These are phyloP conservation scores for Aspergillus tubingensis DNA, from an alignment of 2,329 filamentous ascomycete species.

Conservation along the genomic window DNA sequence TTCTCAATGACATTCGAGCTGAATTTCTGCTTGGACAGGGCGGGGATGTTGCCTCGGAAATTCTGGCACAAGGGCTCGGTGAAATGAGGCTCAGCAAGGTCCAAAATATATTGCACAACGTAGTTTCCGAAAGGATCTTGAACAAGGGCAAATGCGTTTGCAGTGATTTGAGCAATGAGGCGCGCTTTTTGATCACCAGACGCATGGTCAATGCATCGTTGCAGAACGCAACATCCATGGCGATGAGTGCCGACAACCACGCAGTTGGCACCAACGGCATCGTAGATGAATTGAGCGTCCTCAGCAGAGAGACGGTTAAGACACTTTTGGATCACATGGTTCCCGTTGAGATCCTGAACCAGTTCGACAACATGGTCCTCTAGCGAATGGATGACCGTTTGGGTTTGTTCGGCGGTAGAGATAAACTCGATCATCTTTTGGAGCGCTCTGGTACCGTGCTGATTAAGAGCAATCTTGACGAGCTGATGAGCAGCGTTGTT, in stretches of 20 bases:
- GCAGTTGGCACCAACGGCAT: conserved; percentile 84
- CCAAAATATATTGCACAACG: conserved; percentile 97
- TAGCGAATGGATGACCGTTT: conserved; percentile 83
- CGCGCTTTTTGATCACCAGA: conserved; percentile 84
- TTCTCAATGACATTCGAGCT: conserved; percentile 99
- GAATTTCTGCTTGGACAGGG: conserved; percentile 93
- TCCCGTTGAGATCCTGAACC: conserved; percentile 96
- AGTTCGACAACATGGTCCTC: conserved; percentile 84
- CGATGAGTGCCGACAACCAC: conserved; percentile 93
- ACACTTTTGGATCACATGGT: conserved; percentile 99
- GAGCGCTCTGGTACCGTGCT: conserved; percentile 91
- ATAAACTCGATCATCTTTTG: conserved; percentile 99
- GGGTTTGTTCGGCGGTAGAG: conserved; percentile 78
- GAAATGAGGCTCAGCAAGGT: conserved; percentile 83
- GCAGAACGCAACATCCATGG: conserved; percentile 95
- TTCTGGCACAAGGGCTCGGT: conserved; percentile 83
- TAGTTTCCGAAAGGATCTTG: conserved; percentile 99
- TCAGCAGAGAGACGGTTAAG: conserved; percentile 84
- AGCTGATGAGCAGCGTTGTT: conserved; percentile 85
- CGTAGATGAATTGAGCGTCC: conserved; percentile 95
- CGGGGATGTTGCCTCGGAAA: conserved; percentile 71
- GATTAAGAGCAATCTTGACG: conserved; percentile 91
- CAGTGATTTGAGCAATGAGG: conserved; percentile 83
- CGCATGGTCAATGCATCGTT: conserved; percentile 97
- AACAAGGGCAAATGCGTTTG: conserved; percentile 83